Conservation (phyloP, 148 eudicot genomes). For the Rheum nobile region DNA sequence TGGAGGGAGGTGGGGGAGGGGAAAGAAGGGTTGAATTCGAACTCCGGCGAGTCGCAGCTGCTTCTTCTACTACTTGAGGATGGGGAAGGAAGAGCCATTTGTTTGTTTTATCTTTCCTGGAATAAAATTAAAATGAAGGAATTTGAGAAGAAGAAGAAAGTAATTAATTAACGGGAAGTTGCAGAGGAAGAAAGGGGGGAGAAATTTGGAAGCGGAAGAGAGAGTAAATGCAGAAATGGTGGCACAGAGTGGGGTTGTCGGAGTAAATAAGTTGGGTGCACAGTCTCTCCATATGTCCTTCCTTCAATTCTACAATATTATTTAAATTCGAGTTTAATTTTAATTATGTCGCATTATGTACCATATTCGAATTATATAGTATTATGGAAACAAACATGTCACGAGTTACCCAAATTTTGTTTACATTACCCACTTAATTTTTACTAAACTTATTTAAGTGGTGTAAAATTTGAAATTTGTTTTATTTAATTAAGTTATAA, state of each 20-base stretch:
- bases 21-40: constrained; percentile 40
- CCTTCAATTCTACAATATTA: neutral
- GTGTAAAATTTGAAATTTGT: too few species aligned
- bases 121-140: neutral
- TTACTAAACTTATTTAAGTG: too few species aligned
- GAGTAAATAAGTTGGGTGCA: constrained; percentile 6
- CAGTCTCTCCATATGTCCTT: neutral
- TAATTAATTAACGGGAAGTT: neutral
- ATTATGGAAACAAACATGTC: too few species aligned
- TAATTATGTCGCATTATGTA: neutral
- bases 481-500: too few species aligned
- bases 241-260: neutral
- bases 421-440: too few species aligned
- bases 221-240: neutral
- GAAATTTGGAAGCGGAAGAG: neutral
- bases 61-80: constrained; percentile 5
- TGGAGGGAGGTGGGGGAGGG: constrained; percentile 35
- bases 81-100: constrained; percentile 8
- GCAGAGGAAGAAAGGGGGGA: neutral
- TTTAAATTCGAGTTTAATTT: neutral
- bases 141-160: neutral
- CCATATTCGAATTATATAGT: neutral
- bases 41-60: constrained; percentile 52
- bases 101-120: neutral
- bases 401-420: too few species aligned